Percentiles rank a stretch among this genome's conserved stretches.
phyloP scores from a whole-genome alignment of 768 basidiomycete genomes.

The Boletus pseudopeckii region DNA sequence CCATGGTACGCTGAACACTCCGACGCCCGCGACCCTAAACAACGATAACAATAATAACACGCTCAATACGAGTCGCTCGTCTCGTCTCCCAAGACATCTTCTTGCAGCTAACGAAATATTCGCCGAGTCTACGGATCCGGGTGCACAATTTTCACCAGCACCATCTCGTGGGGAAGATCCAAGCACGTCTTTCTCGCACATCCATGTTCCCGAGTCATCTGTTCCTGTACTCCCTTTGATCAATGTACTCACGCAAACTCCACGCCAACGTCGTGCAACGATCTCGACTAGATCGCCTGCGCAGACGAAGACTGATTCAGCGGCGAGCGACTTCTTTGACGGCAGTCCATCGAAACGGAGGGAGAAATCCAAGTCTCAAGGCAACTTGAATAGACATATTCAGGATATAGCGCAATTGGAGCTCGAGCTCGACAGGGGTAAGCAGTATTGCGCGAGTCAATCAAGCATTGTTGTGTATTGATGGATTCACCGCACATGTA shows the following conservation, averaged over 20 bases:
- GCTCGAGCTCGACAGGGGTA: constrained; percentile 62
- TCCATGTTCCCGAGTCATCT: constrained; percentile 20
- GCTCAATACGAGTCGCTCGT: constrained; percentile 19
- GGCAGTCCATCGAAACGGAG: constrained; percentile 59
- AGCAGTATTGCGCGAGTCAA: constrained; percentile 21
- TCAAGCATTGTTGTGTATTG: neutral
- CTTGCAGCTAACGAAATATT: constrained; percentile 73
- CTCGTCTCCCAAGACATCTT: constrained; percentile 59
- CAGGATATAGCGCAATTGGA: constrained; percentile 62
- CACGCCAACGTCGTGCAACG: constrained; percentile 53
- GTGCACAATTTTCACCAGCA: constrained; percentile 23
- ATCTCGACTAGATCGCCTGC: constrained; percentile 64
- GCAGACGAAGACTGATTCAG: constrained; percentile 25
- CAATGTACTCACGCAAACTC: constrained; percentile 29
- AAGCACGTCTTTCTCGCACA: constrained; percentile 23
- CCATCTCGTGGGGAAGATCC: constrained; percentile 9
- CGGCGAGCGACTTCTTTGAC: constrained; percentile 34
- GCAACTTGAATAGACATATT: constrained; percentile 63
- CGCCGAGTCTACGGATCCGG: constrained; percentile 29
- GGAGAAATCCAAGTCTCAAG: constrained; percentile 66
- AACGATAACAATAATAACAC: constrained; percentile 5
- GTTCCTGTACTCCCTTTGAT: constrained; percentile 18
- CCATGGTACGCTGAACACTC: constrained; percentile 30
- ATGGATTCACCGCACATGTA: neutral
- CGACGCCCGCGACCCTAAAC: constrained; percentile 21